These are phyloP conservation scores for Phyllosticta citrichinensis DNA, from an alignment of 2,329 filamentous ascomycete species.

Conservation along the genomic window DNA sequence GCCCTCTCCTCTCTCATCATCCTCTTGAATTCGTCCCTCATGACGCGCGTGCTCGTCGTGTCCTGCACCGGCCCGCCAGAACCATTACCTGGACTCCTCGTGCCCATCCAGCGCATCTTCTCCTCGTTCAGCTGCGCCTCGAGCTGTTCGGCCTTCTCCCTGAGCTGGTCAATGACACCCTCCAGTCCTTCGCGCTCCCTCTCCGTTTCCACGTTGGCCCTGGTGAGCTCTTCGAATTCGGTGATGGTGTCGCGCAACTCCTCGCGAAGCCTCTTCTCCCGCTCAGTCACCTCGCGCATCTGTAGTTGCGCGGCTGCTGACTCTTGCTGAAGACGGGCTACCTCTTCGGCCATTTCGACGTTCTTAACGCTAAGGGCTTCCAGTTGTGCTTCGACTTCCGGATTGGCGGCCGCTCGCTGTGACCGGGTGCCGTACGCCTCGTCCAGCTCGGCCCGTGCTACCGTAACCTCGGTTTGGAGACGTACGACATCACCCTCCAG, in stretches of 20 bases:
- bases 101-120: constrained; percentile 54
- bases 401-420: constrained; percentile 49
- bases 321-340: constrained; percentile 18
- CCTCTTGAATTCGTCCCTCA: constrained; percentile 68
- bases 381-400: constrained; percentile 50
- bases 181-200: constrained; percentile 60
- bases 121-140: constrained; percentile 59
- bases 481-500: constrained; percentile 55
- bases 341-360: constrained; percentile 31
- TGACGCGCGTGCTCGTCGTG: constrained; percentile 55
- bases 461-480: constrained; percentile 71
- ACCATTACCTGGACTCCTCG: constrained; percentile 41
- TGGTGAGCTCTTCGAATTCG: constrained; percentile 62
- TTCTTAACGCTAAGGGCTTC: constrained; percentile 43
- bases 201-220: constrained; percentile 60
- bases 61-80: constrained; percentile 28
- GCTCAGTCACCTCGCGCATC: constrained; percentile 26
- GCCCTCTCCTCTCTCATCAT: constrained; percentile 66
- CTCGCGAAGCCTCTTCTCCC: constrained; percentile 44
- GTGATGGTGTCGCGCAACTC: constrained; percentile 58
- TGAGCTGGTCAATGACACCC: constrained; percentile 50
- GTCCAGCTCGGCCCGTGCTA: constrained; percentile 82
- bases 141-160: constrained; percentile 53
- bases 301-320: constrained; percentile 26
- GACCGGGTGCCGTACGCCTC: constrained; percentile 79